Evolutionary conservation across 768 basidiomycete genomes (phyloP).

Genomic region (Pulveroboletus frians): DNA sequence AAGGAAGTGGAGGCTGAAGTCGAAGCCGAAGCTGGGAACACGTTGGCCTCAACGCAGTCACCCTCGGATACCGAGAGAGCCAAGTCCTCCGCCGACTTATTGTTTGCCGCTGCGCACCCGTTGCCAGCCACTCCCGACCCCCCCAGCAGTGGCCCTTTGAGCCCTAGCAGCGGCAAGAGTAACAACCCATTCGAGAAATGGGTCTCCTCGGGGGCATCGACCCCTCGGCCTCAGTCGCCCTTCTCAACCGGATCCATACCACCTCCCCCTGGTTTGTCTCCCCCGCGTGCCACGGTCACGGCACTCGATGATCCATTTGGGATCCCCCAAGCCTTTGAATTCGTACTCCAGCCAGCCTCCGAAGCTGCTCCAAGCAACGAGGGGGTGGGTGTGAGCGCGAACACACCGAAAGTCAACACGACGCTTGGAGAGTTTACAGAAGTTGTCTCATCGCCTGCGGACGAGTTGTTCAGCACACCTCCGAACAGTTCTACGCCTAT

Average conservation of each 20-base stretch:
- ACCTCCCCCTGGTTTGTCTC: slow-evolving; percentile 28
- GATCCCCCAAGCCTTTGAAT: slow-evolving; percentile 33
- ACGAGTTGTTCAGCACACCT: slow-evolving; percentile 60
- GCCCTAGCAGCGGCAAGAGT: slow-evolving; percentile 53
- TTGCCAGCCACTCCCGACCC: slow-evolving; percentile 67
- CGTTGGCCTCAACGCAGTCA: slow-evolving; percentile 3
- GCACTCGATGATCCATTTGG: slow-evolving; percentile 49
- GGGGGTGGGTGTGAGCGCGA: slow-evolving; percentile 15
- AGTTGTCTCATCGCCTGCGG: slow-evolving; percentile 29
- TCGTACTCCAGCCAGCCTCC: slow-evolving; percentile 4
- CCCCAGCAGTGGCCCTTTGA: slow-evolving; percentile 39
- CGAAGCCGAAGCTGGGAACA: slow-evolving; percentile 42
- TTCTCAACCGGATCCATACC: slow-evolving; percentile 38
- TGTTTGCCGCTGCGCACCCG: slow-evolving; percentile 65
- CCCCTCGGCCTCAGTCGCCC: slow-evolving; percentile 53
- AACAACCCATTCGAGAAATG: slow-evolving; percentile 91
- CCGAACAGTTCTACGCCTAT: slow-evolving; percentile 39
- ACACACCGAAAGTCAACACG: slow-evolving; percentile 17
- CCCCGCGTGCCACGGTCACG: slow-evolving; percentile 3
- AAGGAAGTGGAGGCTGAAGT: slow-evolving; percentile 51
- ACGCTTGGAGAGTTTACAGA: slow-evolving; percentile 13
- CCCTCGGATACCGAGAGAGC: slow-evolving; percentile 27
- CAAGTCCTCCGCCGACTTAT: slow-evolving; percentile 42
- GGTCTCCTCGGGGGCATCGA: slow-evolving; percentile 37
- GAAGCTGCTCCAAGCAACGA: slow-evolving; percentile 22